Evolutionary conservation across 495 filamentous ascomycete genomes (phyloP), one percentile per base, ranked within the genome.

Genomic region (Hyaloscypha variabilis): DNA sequence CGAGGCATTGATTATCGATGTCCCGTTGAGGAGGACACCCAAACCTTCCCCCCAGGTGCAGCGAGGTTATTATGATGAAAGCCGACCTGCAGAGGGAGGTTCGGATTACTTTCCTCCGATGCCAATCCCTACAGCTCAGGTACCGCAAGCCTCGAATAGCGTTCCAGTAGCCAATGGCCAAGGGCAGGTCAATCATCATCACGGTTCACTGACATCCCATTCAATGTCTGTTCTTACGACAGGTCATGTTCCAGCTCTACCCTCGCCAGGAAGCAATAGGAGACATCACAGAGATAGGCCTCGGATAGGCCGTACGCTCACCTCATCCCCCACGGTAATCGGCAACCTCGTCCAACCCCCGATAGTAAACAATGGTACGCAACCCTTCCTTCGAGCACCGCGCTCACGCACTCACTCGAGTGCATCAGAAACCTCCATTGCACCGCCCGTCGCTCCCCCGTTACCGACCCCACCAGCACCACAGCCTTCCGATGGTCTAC

Each of bases 21-120:
- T 96, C 17, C 94, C 93, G 4, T 67, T 73, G 34, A 87, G 91
- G 52, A 87, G 90, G 60, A 97, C 94, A 6, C 95, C 95, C 2
- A 91, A 89, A 65, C 88, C 92, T 21, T 96, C 93, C 21, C 92
- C 92, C 11, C 64, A 67, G 56, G 39, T 67, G 11, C 46, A 58
- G 17, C 80, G 88, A 46, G 58, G 76, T 69, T 87, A 84, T 60
- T 86, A 88, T 46, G 89, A 93, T 49, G 87, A 90, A 21, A 67
- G 76, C 31, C 77, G 87, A 50, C 91, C 92, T 19, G 80, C 85
- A 57, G 94, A 96, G 71, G 87, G 82, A 62, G 88, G 86, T 59
- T 85, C 81, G 17, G 94, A 96, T 69, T 98, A 98, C 75, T 98
- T 97, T 71, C 91, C 94, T 23, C 88, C 90, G 13, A 93, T 94